phyloP scores from a whole-genome alignment of 352 stramenopile species.

The Pythium utonaiense region DNA sequence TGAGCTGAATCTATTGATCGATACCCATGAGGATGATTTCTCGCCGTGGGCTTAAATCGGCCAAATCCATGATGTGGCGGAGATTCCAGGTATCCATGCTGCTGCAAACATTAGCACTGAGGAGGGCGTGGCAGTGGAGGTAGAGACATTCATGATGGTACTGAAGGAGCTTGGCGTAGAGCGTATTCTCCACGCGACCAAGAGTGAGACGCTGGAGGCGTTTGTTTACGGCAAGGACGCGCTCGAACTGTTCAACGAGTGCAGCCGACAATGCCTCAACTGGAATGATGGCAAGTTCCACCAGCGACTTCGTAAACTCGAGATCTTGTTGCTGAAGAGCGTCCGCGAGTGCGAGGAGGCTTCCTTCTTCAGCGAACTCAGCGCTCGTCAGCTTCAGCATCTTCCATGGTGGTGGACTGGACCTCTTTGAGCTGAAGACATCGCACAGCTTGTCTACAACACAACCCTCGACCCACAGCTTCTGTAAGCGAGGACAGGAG shows the following conservation, averaged over 20 bases:
- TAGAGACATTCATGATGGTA: background rate
- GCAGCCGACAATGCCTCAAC: background rate
- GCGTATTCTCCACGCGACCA: background rate
- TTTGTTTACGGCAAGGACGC: background rate
- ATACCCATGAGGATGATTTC: background rate
- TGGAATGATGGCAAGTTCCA: background rate
- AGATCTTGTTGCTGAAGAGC: background rate
- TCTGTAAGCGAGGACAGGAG: background rate
- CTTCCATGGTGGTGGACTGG: background rate
- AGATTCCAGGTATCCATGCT: background rate
- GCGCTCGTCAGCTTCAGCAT: background rate
- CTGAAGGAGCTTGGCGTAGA: background rate
- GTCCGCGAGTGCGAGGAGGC: background rate
- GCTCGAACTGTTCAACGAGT: background rate
- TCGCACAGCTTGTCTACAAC: background rate
- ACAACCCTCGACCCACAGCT: background rate
- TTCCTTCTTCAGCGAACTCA: background rate
- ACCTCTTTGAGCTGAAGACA: background rate
- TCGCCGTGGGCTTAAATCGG: background rate
- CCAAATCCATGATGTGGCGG: background rate
- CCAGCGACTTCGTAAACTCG: background rate
- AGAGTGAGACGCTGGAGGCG: background rate
- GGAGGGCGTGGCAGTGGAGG: background rate
- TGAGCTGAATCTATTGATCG: background rate
- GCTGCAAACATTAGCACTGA: background rate